Conservation (phyloP, 73 alveolate genomes). For the Tetrahymena thermophila region DNA sequence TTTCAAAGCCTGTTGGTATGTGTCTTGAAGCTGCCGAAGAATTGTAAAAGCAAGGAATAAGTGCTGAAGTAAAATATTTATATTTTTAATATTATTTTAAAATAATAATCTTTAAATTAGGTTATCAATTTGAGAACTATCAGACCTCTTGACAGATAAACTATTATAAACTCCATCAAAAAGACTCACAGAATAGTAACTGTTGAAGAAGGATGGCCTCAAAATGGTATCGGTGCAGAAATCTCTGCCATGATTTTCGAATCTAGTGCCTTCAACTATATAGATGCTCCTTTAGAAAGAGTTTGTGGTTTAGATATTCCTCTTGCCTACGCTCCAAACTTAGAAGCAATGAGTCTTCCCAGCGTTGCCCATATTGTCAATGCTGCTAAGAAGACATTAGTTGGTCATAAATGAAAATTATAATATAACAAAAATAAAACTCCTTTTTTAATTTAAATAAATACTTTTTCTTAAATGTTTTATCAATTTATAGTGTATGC, state of each 20-base stretch:
- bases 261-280: constrained; percentile 68
- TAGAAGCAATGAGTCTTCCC: constrained; percentile 75
- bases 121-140: constrained; percentile 74
- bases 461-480: neutral
- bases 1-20: constrained; percentile 70
- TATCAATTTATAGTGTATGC: neutral
- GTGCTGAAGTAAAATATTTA: constrained; percentile 31
- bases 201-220: constrained; percentile 93
- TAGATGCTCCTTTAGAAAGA: constrained; percentile 90
- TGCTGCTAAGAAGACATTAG: constrained; percentile 31
- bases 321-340: constrained; percentile 68
- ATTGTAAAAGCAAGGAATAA: constrained; percentile 61
- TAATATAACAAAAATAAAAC: neutral
- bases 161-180: constrained; percentile 70
- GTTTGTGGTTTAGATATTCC: constrained; percentile 88
- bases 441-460: neutral
- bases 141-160: constrained; percentile 71
- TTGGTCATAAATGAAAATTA: neutral
- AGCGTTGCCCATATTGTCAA: constrained; percentile 56
- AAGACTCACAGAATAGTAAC: constrained; percentile 77
- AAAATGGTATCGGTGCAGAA: constrained; percentile 88
- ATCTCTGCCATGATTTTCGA: constrained; percentile 76
- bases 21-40: constrained; percentile 76
- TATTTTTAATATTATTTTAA: neutral
- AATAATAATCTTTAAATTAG: neutral